Evolutionary conservation across 2,329 filamentous ascomycete species (phyloP).

Genomic region (Aaosphaeria pasadenensis): DNA sequence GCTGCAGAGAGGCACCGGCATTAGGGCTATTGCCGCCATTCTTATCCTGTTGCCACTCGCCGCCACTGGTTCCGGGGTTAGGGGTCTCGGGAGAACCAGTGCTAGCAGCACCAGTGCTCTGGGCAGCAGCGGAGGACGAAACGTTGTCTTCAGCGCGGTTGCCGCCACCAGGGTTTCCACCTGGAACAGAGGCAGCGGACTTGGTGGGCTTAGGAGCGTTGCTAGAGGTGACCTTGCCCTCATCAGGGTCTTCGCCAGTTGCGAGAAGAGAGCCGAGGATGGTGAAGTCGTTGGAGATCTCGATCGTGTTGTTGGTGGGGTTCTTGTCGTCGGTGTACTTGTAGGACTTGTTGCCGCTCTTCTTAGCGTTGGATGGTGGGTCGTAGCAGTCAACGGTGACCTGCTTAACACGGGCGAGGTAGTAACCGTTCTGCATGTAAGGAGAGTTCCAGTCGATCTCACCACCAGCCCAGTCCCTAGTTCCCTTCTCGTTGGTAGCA

Average conservation of each 20-base stretch:
- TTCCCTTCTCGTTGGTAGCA: conserved; percentile 74
- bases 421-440: conserved; percentile 87
- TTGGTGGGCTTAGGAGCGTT: conserved; percentile 20
- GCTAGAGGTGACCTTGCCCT: conserved; percentile 34
- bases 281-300: conserved; percentile 71
- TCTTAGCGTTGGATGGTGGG: conserved; percentile 67
- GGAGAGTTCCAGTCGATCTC: conserved; percentile 79
- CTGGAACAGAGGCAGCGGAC: conserved; percentile 52
- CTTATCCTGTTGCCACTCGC: conserved; percentile 19
- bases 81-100: conserved; percentile 6
- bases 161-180: conserved; percentile 52
- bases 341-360: conserved; percentile 64
- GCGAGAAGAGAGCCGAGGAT: conserved; percentile 75
- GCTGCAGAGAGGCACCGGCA: conserved; percentile 18
- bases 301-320: conserved; percentile 71
- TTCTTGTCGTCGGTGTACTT: conserved; percentile 62
- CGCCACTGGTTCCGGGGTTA: conserved; percentile 9
- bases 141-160: conserved; percentile 30
- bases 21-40: conserved; percentile 14
- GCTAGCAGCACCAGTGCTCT: neutral
- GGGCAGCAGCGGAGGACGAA: conserved; percentile 10
- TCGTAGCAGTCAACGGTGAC: conserved; percentile 86
- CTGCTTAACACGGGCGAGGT: conserved; percentile 75
- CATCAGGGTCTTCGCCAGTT: conserved; percentile 70
- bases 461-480: conserved; percentile 88